Conservation (phyloP, 2,329 filamentous ascomycete genomes). For the Sclerotinia trifoliorum region DNA sequence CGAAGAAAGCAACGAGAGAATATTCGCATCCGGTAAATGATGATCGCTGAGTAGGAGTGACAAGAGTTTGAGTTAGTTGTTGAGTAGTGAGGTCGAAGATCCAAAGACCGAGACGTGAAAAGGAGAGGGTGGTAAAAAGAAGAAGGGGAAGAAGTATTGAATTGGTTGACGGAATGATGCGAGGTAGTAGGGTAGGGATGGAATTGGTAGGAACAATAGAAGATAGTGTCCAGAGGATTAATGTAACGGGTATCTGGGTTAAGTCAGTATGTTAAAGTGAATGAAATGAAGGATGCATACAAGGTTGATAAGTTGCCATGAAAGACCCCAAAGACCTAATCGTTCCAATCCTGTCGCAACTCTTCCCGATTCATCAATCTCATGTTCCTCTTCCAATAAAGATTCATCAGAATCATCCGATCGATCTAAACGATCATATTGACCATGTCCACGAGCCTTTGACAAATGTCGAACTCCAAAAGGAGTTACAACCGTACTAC, state of each 20-base stretch:
- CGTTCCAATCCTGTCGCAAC: constrained; percentile 41
- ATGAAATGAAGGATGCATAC: constrained; percentile 33
- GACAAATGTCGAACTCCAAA: constrained; percentile 45
- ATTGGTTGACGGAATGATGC: constrained; percentile 37
- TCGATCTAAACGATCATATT: constrained; percentile 25
- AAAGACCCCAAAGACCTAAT: constrained; percentile 46
- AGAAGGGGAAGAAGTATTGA: constrained; percentile 32
- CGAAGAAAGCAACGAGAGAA: constrained; percentile 43
- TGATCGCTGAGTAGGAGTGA: constrained; percentile 40
- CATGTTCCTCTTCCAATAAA: neutral
- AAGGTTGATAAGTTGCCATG: constrained; percentile 44
- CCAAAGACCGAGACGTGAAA: constrained; percentile 47
- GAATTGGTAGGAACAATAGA: constrained; percentile 25
- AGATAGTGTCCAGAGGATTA: constrained; percentile 40
- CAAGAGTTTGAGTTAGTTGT: constrained; percentile 46
- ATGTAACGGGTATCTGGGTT: constrained; percentile 40
- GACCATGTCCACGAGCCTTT: constrained; percentile 37
- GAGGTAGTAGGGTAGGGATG: constrained; percentile 22
- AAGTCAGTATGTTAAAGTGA: neutral
- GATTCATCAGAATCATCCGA: neutral
- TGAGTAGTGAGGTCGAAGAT: constrained; percentile 47
- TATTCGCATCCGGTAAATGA: constrained; percentile 47
- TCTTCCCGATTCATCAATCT: constrained; percentile 28
- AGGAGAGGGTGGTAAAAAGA: constrained; percentile 44
- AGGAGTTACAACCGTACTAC: constrained; percentile 53